Conservation (phyloP, 306 rosid genomes). For the Crataegus laevigata region DNA sequence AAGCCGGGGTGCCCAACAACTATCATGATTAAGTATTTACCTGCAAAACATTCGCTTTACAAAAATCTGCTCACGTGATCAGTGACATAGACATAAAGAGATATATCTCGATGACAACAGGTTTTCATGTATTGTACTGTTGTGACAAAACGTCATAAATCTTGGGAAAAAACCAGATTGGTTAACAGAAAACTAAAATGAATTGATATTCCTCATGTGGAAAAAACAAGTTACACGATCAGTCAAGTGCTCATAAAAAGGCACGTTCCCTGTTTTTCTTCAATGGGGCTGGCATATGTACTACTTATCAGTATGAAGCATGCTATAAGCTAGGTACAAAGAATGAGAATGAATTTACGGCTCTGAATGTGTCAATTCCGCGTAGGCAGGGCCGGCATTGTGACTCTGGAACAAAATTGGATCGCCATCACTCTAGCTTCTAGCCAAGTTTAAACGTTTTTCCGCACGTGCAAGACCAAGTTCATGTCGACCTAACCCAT, state of each 20-base stretch:
- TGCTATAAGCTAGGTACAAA: background rate
- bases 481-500: constrained; percentile 51
- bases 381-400: background rate
- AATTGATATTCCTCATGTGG: background rate
- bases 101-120: background rate
- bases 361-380: background rate
- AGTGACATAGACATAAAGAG: background rate
- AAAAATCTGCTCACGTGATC: no score
- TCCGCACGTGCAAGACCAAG: constrained; percentile 45
- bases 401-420: background rate
- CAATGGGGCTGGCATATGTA: background rate
- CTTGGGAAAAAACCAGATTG: background rate
- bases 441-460: constrained; percentile 38
- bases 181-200: background rate
- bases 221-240: background rate
- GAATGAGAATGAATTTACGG: background rate
- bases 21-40: background rate
- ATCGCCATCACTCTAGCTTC: constrained; percentile 16
- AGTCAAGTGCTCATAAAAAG: background rate
- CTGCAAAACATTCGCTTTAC: no score
- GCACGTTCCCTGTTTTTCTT: background rate
- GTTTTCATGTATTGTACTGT: background rate
- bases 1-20: background rate
- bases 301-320: background rate
- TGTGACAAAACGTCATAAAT: background rate